Base-by-base conservation (phyloP, 495 filamentous ascomycete genomes). In the Neurospora sp. region DNA sequence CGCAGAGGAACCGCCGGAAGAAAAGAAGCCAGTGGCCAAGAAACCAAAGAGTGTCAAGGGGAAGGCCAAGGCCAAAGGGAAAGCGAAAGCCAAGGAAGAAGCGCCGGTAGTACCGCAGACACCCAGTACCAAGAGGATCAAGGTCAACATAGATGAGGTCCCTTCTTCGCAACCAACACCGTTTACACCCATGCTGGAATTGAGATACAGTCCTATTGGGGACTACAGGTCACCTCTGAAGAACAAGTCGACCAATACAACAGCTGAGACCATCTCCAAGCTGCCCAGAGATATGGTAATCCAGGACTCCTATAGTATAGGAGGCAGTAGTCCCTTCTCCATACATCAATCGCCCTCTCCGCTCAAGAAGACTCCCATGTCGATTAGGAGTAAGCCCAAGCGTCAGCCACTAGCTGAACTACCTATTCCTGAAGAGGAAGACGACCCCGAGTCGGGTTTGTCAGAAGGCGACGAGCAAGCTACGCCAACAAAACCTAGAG, bases 241-340 rank as follows among this genome's bases (percentile, higher is more conserved):
- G 22, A 70, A 78, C 40, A 84, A 76, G 71, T 84, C 84, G 4
- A 82, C 80, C 14, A 84, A 82, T 69, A 39, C 79, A 4, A 79
- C 78, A 3, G 20, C 77, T 3, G 82, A 81, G 40, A 74, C 73
- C 3, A 39, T 74, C 14, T 31, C 72, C 12, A 81, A 80, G 40
- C 74, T 71, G 8, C 80, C 82, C 14, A 74, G 74, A 20, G 76
- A 77, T 10, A 40, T 79, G 40, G 75, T 81, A 20, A 82, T 84
- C 44, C 79, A 82, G 40, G 81, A 85, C 70, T 81, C 82, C 10
- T 84, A 79, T 61, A 81, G 80, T 71, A 75, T 77, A n/a, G 53
- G 53, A 1, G 73, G 76, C 1, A 76, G 78, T 72, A 77, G 77
- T 12, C 74, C 77, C 3, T 73, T 78, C 5, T 73, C 53, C 27